phyloP scores from a whole-genome alignment of 805 yeast species.

The Spathaspora sp. region DNA sequence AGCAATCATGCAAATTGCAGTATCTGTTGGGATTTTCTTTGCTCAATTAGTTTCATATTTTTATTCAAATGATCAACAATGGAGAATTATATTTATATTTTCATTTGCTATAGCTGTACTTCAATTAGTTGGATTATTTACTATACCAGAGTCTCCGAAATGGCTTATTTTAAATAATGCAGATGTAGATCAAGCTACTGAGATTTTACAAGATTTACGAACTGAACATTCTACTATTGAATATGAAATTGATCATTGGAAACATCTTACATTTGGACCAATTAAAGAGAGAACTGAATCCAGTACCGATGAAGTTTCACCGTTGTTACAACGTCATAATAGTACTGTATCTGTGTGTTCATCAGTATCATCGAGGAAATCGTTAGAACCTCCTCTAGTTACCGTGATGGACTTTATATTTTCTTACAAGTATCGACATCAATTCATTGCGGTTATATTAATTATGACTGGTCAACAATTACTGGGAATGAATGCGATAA shows the following conservation, averaged over 20 bases:
- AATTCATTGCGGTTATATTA: slow-evolving; percentile 26
- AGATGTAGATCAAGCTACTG: slow-evolving; percentile 25
- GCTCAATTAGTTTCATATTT: slow-evolving; percentile 30
- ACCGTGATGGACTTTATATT: slow-evolving; percentile 19
- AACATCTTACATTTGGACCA: slow-evolving; percentile 14
- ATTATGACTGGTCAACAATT: slow-evolving; percentile 39
- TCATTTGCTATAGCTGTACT: slow-evolving; percentile 20
- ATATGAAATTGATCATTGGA: slow-evolving; percentile 37
- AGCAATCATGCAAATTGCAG: slow-evolving; percentile 34
- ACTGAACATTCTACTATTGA: slow-evolving; percentile 26
- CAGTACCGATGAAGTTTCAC: slow-evolving; percentile 2
- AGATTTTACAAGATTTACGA: slow-evolving; percentile 23
- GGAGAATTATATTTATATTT: slow-evolving; percentile 32
- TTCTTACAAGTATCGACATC: slow-evolving; percentile 15
- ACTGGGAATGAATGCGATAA: slow-evolving; percentile 85
- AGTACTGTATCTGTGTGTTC: not conserved
- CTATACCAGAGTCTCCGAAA: slow-evolving; percentile 39
- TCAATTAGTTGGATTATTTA: slow-evolving; percentile 29
- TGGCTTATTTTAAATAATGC: slow-evolving; percentile 34
- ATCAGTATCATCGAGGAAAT: slow-evolving; percentile 17
- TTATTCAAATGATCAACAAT: slow-evolving; percentile 33
- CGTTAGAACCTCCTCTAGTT: slow-evolving; percentile 26
- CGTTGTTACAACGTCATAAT: not conserved
- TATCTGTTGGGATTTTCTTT: slow-evolving; percentile 33
- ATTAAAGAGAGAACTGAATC: not conserved